Conservation (phyloP, 192 early-diverging fungal genomes). For the Backusella circina region DNA sequence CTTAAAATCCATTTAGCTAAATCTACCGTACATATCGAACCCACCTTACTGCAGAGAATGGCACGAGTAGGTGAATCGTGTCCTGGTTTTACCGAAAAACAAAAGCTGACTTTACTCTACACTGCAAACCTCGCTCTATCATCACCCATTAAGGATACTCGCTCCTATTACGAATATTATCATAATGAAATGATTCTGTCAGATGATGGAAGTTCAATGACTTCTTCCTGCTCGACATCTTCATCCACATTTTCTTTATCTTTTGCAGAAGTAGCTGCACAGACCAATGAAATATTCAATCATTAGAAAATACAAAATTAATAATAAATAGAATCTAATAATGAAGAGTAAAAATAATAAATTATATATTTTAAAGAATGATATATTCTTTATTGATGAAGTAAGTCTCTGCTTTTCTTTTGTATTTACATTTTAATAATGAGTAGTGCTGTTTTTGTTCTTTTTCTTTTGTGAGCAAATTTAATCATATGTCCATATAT, state of each 20-base stretch:
- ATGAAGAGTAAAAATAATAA: constrained; percentile 2
- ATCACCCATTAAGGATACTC: neutral
- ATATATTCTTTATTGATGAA: neutral
- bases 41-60: constrained; percentile 49
- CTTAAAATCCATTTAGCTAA: constrained; percentile 55
- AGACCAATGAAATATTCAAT: neutral
- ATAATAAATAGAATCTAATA: neutral
- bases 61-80: constrained; percentile 63
- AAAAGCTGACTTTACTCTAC: constrained; percentile 43
- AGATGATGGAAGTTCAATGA: neutral
- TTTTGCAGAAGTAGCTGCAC: neutral
- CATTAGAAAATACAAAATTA: neutral
- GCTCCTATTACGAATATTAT: neutral
- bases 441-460: neutral
- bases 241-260: neutral
- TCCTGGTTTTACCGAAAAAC: constrained; percentile 71
- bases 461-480: neutral
- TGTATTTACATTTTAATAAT: neutral
- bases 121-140: neutral
- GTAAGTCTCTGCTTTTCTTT: neutral
- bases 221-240: neutral
- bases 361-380: neutral
- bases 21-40: constrained; percentile 55
- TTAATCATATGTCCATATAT: neutral
- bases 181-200: neutral